Evolutionary conservation across 306 rosid genomes (phyloP).

Genomic region (Geum urbanum): DNA sequence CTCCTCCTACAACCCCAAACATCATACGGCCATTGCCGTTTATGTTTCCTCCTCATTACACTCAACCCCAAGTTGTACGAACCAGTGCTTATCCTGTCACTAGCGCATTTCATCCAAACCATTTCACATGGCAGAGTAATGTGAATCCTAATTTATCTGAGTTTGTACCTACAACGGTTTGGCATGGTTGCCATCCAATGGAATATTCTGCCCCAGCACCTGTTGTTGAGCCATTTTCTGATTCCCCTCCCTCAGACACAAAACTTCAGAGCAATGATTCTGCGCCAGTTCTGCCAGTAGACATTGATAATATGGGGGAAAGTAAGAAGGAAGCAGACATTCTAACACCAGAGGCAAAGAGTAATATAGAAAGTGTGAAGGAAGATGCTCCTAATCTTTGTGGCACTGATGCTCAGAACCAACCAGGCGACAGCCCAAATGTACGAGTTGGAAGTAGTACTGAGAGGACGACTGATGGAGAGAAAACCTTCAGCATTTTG

Average conservation of each 20-base stretch:
- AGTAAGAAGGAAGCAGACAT: slow-evolving; percentile 38
- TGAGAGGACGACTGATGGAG: slow-evolving; percentile 57
- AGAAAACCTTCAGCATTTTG: slow-evolving; percentile 90
- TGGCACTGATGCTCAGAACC: slow-evolving; percentile 34
- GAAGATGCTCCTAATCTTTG: slow-evolving; percentile 50
- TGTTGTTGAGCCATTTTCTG: slow-evolving; percentile 54
- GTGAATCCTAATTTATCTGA: slow-evolving; percentile 54
- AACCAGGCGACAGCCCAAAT: slow-evolving; percentile 30
- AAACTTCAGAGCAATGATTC: slow-evolving; percentile 40
- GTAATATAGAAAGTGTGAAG: slow-evolving; percentile 39
- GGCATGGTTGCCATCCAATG: slow-evolving; percentile 79
- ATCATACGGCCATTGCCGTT: slow-evolving; percentile 88
- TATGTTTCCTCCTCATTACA: slow-evolving; percentile 70
- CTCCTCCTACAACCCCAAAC: slow-evolving; percentile 91
- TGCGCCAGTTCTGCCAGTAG: slow-evolving; percentile 46
- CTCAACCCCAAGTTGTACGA: slow-evolving; percentile 76
- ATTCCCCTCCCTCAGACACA: slow-evolving; percentile 41
- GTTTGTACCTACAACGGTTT: slow-evolving; percentile 61
- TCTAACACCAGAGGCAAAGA: slow-evolving; percentile 30
- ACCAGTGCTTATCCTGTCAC: slow-evolving; percentile 66
- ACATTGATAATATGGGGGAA: slow-evolving; percentile 48
- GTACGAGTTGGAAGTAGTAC: slow-evolving; percentile 28
- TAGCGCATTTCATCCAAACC: slow-evolving; percentile 71
- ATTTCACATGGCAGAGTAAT: slow-evolving; percentile 77
- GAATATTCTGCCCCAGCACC: slow-evolving; percentile 72